A percentile compares a stretch with the other conserved stretches of the same genome.
Conservation (phyloP, 768 basidiomycete genomes). For the Psilocybe azurescens region DNA sequence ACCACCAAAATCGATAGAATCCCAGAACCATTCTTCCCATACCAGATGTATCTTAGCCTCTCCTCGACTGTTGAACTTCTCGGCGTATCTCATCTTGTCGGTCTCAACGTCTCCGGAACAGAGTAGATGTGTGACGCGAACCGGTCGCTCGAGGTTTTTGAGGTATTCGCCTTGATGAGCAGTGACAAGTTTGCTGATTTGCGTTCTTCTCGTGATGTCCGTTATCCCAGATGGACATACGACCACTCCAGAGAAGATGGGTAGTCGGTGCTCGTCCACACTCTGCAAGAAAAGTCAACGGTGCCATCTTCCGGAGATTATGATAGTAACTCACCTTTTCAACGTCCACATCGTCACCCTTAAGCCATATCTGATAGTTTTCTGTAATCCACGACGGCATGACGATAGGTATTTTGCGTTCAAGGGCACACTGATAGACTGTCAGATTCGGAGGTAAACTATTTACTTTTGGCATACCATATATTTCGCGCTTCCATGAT, state of each 20-base stretch:
- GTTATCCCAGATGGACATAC: conserved; percentile 81
- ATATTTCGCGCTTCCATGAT: conserved; percentile 88
- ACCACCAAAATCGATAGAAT: conserved; percentile 81
- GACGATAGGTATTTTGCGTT: conserved; percentile 81
- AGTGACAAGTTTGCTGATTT: conserved; percentile 67
- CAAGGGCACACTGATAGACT: conserved; percentile 73
- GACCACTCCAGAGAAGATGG: conserved; percentile 72
- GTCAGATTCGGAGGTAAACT: conserved; percentile 7
- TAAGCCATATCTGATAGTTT: conserved; percentile 74
- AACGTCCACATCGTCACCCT: conserved; percentile 80
- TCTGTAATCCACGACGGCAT: conserved; percentile 78
- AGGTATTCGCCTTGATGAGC: conserved; percentile 70
- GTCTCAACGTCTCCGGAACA: conserved; percentile 71
- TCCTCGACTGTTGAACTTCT: conserved; percentile 69
- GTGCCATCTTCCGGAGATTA: not conserved
- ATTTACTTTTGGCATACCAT: conserved; percentile 44
- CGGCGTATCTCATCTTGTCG: conserved; percentile 81
- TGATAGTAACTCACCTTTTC: conserved; percentile 49
- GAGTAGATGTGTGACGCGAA: conserved; percentile 84
- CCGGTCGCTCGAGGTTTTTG: conserved; percentile 78
- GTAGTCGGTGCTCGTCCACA: conserved; percentile 63
- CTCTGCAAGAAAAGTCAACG: conserved; percentile 50
- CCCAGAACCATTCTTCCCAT: conserved; percentile 99
- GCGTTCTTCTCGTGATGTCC: conserved; percentile 59
- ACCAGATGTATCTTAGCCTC: conserved; percentile 81